A percentile compares a stretch with the other conserved stretches of the same genome.
Evolutionary conservation across 768 basidiomycete species (phyloP).

Genomic region (Mycena filopes): DNA sequence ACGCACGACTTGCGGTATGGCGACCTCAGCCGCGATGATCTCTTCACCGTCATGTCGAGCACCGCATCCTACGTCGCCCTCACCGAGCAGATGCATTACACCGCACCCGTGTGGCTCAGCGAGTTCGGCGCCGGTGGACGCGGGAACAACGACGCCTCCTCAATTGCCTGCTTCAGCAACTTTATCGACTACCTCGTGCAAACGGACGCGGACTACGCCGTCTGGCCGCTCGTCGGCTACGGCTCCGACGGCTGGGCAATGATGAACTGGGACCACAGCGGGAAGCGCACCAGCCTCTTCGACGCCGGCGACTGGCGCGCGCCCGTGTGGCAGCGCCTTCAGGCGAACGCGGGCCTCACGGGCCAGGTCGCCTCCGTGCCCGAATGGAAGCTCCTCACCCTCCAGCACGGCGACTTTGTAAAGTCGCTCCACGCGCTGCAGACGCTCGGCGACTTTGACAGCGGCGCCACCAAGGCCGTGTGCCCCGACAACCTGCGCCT

Average conservation of each 20-base stretch:
- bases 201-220: slow-evolving; percentile 23
- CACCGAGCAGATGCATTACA: slow-evolving; percentile 23
- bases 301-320: slow-evolving; percentile 29
- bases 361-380: slow-evolving; percentile 6
- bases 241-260: slow-evolving; percentile 24
- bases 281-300: slow-evolving; percentile 15
- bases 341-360: neutral
- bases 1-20: slow-evolving; percentile 26
- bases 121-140: slow-evolving; percentile 28
- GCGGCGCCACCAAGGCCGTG: slow-evolving; percentile 27
- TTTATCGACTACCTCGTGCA: slow-evolving; percentile 25
- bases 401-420: slow-evolving; percentile 26
- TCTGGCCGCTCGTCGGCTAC: slow-evolving; percentile 28
- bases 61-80: slow-evolving; percentile 28
- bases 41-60: slow-evolving; percentile 6
- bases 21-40: slow-evolving; percentile 23
- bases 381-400: slow-evolving; percentile 24
- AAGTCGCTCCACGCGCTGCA: slow-evolving; percentile 18
- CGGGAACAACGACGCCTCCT: neutral
- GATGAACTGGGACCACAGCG: slow-evolving; percentile 23
- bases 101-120: slow-evolving; percentile 29
- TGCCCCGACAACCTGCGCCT: slow-evolving; percentile 33
- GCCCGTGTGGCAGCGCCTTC: slow-evolving; percentile 14
- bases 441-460: slow-evolving; percentile 31
- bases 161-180: slow-evolving; percentile 14